Base-by-base conservation (phyloP, 768 basidiomycete genomes). In the Lactifluus volemus region DNA sequence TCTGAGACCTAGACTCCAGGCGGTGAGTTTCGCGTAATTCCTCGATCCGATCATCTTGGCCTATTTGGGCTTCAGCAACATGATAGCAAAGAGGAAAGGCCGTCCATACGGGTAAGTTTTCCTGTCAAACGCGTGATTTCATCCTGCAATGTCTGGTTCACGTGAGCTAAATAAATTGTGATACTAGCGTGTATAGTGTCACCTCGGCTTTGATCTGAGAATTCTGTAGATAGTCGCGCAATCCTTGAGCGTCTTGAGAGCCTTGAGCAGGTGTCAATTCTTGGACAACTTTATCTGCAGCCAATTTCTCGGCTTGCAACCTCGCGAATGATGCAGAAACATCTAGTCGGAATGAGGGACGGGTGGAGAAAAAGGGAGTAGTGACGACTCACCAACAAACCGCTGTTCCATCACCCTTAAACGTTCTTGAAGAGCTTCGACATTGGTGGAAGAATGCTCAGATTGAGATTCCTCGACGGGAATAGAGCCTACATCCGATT, bases 21-120 rank as follows among this genome's bases (percentile, higher is more conserved):
- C 78, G 80, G 69, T 96, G 94, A 7, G 84, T 90, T 64, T 93
- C 89, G 39, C 84, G 84, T 0, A 98, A 75, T 70, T 97, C 93
- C 65, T 89, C 87, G 11, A 92, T 78, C 8, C 87, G 87, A 54
- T 84, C 84, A 58, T 91, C 91, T 74, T 96, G 92, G 14, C 84
- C 93, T 96, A 66, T 44, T 54, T 12, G 53, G 53, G 52, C 68
- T 52, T 44, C 59, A 34, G 36, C n/a, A 9, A 41, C 42, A 12
- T 32, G 60, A 62, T 17, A 17, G 21, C 4, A 52, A n/a, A 12
- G 5, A 9, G 55, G 29, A 9, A 53, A 21, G 10, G 25, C 3
- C 3, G 34, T 15, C 67, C 85, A 68, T 69, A 95, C 95, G 77
- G 61, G 81, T 81, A 19, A 95, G 79, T 67, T 87, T 88, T 55